Conservation (phyloP, 306 rosid species). For the Hippophae rhamnoides region DNA sequence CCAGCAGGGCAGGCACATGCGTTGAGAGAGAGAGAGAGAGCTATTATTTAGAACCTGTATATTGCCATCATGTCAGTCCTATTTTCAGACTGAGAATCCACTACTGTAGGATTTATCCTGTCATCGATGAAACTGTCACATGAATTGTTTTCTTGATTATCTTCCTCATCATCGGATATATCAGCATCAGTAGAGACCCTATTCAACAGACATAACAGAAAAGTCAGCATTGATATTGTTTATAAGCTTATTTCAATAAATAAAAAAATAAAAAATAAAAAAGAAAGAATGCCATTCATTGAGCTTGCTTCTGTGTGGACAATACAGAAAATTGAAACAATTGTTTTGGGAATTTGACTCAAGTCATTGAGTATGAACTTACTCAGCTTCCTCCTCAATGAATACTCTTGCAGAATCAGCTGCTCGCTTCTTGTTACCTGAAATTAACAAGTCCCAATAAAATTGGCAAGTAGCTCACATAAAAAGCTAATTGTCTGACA, state of each 20-base stretch:
- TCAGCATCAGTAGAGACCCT: constrained; percentile 65
- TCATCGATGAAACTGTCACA: constrained; percentile 90
- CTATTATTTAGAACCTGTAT: constrained; percentile 50
- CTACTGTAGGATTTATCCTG: constrained; percentile 44
- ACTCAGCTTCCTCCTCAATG: constrained; percentile 96
- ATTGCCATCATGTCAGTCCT: constrained; percentile 79
- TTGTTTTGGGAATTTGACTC: not conserved
- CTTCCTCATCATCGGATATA: constrained; percentile 69
- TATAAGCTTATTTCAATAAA: not conserved
- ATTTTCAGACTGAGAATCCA: constrained; percentile 45
- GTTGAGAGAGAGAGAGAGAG: constrained; percentile 1
- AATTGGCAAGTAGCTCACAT: constrained; percentile 6
- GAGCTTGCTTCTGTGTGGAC: not conserved
- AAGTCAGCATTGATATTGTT: constrained; percentile 18
- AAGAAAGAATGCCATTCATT: not conserved
- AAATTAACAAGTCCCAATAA: constrained; percentile 8
- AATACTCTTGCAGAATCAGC: constrained; percentile 36
- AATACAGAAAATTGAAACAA: not conserved
- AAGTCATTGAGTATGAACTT: constrained; percentile 27
- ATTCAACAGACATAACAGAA: not conserved
- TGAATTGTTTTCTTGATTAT: constrained; percentile 38
- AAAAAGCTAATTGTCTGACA: constrained; percentile 3
- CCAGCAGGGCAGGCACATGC: not conserved
- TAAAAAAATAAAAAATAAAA: not conserved
- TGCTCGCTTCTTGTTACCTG: constrained; percentile 53